Conservation (phyloP, 2,329 filamentous ascomycete species). For the Didymella segeticola region DNA sequence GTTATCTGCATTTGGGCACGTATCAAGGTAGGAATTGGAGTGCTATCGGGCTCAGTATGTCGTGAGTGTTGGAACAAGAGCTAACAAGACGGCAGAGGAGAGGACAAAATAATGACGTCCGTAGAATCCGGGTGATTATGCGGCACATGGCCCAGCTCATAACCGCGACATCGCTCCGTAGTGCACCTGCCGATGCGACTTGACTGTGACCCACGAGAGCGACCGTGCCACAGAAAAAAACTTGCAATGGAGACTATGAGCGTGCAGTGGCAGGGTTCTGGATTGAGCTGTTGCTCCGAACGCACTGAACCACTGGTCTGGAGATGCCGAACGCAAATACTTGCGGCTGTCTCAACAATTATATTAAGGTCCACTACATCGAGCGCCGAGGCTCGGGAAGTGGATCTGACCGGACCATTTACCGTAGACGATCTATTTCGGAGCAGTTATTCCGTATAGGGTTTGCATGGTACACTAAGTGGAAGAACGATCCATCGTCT, state of each 20-base stretch:
- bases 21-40: conserved; percentile 25
- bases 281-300: neutral
- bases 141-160: conserved; percentile 19
- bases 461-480: neutral
- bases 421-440: conserved; percentile 1
- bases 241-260: neutral
- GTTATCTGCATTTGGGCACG: conserved; percentile 28
- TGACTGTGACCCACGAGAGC: neutral
- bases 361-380: conserved; percentile 1
- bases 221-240: neutral
- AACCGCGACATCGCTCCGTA: neutral
- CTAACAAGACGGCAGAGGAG: conserved; percentile 16
- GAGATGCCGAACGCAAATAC: neutral
- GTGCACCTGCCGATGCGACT: neutral
- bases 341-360: conserved; percentile 12
- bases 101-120: conserved; percentile 27
- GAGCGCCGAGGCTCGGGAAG: conserved; percentile 7
- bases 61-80: neutral
- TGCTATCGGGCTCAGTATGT: neutral
- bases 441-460: neutral
- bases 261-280: neutral
- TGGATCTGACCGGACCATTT: neutral
- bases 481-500: conserved; percentile 4
- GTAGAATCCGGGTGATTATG: conserved; percentile 20
- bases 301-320: neutral